These are phyloP conservation scores for Avena eriantha DNA, from an alignment of 176 grass and related monocot genomes.

Conservation along the genomic window DNA sequence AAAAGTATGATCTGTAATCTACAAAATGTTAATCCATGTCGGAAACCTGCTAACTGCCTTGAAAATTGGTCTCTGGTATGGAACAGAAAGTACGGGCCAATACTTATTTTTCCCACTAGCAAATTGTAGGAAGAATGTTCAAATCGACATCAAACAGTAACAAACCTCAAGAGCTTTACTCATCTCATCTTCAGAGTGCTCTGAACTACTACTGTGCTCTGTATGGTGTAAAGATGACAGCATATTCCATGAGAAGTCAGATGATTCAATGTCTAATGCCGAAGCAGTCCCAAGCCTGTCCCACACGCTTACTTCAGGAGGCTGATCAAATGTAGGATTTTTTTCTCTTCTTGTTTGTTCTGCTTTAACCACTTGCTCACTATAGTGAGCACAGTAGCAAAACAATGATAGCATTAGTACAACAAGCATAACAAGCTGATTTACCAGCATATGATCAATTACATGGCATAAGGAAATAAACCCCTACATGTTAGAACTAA, in stretches of 20 bases:
- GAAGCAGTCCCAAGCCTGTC: conserved; percentile 78
- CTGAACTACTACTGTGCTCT: conserved; percentile 72
- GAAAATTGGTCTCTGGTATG: background rate
- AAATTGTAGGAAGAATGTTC: conserved; percentile 16
- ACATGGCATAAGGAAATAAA: conserved; percentile 19
- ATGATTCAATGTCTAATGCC: conserved; percentile 73
- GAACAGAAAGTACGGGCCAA: background rate
- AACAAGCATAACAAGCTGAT: background rate
- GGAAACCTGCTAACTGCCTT: background rate
- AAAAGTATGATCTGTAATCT: conserved; percentile 22
- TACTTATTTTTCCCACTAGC: conserved; percentile 25
- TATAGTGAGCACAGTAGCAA: conserved; percentile 33
- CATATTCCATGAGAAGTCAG: conserved; percentile 77
- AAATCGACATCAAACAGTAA: conserved; percentile 37
- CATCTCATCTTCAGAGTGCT: conserved; percentile 92
- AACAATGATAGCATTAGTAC: conserved; percentile 47
- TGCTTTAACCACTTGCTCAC: conserved; percentile 43
- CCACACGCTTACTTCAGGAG: conserved; percentile 85
- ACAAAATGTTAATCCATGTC: background rate
- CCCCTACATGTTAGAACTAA: background rate
- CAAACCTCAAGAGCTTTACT: conserved; percentile 88
- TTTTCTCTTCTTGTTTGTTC: conserved; percentile 39
- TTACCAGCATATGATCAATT: conserved; percentile 5
- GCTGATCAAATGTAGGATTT: conserved; percentile 46
- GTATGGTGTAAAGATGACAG: conserved; percentile 91